A percentile compares a stretch with the other conserved stretches of the same genome.
Evolutionary conservation across 2,329 filamentous ascomycete genomes (phyloP).

Genomic region (Pyrenophora tritici-repentis): DNA sequence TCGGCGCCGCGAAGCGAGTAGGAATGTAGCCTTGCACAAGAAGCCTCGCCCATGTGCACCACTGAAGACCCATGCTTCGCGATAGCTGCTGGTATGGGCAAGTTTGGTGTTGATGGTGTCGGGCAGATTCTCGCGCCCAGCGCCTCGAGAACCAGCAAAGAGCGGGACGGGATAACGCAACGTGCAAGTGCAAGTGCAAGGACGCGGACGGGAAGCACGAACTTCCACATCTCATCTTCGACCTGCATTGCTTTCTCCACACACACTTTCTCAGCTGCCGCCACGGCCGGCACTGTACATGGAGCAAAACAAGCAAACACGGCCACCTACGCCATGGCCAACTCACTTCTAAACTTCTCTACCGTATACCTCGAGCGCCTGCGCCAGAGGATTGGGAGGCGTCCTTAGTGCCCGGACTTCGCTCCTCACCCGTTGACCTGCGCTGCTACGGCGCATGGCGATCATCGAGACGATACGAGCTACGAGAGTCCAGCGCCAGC

Average conservation of each 20-base stretch:
- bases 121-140: conserved; percentile 8
- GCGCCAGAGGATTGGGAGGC: conserved; percentile 38
- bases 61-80: conserved; percentile 16
- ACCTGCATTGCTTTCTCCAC: conserved; percentile 13
- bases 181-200: not conserved
- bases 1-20: conserved; percentile 13
- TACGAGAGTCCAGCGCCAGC: conserved; percentile 19
- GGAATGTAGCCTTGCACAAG: conserved; percentile 15
- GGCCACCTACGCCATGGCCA: not conserved
- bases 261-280: conserved; percentile 8
- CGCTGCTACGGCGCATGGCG: conserved; percentile 10
- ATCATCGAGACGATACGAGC: conserved; percentile 21
- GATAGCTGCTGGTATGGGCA: not conserved
- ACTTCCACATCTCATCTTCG: conserved; percentile 9
- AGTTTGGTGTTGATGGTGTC: conserved; percentile 1
- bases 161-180: conserved; percentile 12
- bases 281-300: conserved; percentile 11
- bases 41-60: conserved; percentile 8
- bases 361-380: conserved; percentile 21
- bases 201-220: conserved; percentile 12
- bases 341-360: conserved; percentile 28
- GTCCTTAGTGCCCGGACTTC: conserved; percentile 37
- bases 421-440: conserved; percentile 18
- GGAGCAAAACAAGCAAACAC: conserved; percentile 8
- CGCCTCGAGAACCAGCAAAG: conserved; percentile 14